Base-by-base conservation (phyloP, 352 stramenopile species). In the Pythium vanterpoolii region DNA sequence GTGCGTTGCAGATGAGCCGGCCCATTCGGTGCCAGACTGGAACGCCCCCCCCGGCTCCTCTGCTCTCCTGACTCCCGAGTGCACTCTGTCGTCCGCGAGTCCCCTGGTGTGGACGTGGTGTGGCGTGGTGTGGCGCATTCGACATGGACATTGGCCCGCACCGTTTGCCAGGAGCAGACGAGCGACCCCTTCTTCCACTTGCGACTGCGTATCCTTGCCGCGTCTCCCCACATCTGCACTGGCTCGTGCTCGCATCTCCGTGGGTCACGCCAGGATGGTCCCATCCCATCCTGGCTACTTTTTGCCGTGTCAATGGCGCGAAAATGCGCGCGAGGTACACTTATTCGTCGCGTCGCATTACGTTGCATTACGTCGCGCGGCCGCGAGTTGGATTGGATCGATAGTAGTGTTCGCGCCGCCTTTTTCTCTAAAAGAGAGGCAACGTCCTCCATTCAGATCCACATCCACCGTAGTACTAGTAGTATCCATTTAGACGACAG, bases 1-100 rank as follows among this genome's bases (percentile, higher is more conserved):
- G 58, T 59, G n/a, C n/a, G 58, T 65, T 44, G 54, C 58, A 65
- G 58, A 65, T 65, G 58, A 65, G 58, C 47, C 58, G 59, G 19
- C 31, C 47, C n/a, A 18, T 42, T n/a, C 34, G 33, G 33, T 2
- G 33, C 14, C n/a, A 16, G 34, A n/a, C 34, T 18, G 14, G 34
- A 36, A 6, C 31, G 48, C 48, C 34, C 31, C 45, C 27, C 45
- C 26, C 24, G 23, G 23, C 19, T n/a, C 21, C 6, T 21, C 16
- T 8, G 21, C 36, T 3, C 23, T 39, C 34, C 18, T 2, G 28
- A 54, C 30, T 28, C 46, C n/a, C 28, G 19, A 39, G 54, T 45
- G 45, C 42, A 33, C 21, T 53, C 10, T 8, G 34, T 42, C 34
- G 19, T 2, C 7, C 13, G 5, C 1, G 34, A 42, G 13, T 18